Base-by-base conservation (phyloP, 805 yeast genomes). In the Ogataea glucozyma region DNA sequence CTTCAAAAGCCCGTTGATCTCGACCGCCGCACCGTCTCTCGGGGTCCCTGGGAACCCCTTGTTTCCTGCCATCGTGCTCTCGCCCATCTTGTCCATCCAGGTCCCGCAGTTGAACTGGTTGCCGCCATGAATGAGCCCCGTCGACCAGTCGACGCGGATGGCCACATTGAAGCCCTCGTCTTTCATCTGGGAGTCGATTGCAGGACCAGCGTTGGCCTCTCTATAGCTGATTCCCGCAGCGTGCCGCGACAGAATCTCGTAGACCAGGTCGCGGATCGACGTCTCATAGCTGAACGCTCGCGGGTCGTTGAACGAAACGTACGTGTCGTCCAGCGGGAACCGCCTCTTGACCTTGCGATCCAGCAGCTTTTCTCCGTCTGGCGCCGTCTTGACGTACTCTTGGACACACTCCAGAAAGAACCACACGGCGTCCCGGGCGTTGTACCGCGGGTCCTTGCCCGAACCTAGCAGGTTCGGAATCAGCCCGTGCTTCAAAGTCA, bases 51-150 rank as follows among this genome's bases (percentile, higher is more conserved):
- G 99, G 26, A 78, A 71, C n/a, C 99, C 99, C 53, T 83, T 85
- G 46, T 80, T 83, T 1, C 85, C 83, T 0, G 98, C 97, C 43
- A 66, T 72, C 26, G 65, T 80, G 57, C 96, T 86, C 67, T 93
- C 98, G 19, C 99, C 99, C 98, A 91, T 91, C 67, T 91, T 91
- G 66, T 91, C 99, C 97, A 90, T 91, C 99, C 99, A 91, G 0
- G 99, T 93, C 17, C 99, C 99, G 69, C 99, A 91, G 61, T 91
- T 91, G 62, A 67, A 79, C 63, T 86, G 96, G 37, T 87, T 86
- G 2, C 99, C 98, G 34, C 98, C 99, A 62, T 80, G 85, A 4
- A 90, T 70, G 22, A 93, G 67, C 1, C 99, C 99, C 10, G 86
- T 89, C 0, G 69, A 57, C 97, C 97, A 91, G 61, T 91, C 97